Evolutionary conservation across 352 stramenopile species (phyloP), one percentile per base, ranked within the genome.

Genomic region (Stephanocyclus meneghinianus): DNA sequence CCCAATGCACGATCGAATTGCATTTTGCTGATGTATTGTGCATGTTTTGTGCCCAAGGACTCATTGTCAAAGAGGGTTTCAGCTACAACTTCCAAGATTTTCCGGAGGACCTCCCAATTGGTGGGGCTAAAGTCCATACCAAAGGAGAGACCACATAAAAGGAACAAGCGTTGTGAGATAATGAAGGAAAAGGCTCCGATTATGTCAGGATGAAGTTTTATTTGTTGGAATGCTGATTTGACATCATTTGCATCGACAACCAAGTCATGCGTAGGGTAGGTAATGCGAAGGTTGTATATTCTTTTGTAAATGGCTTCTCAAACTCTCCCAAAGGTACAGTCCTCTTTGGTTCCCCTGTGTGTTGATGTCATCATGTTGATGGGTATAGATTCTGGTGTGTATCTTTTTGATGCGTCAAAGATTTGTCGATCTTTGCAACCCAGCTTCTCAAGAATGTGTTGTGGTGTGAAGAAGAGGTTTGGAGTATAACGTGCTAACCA

Each of bases 301-400:
- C 65, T 21, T 15, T 16, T 67, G 9, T 77, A 45, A 8, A 78
- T 30, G 1, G 29, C 42, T n/a, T 53, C 6, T 15, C 59, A 13
- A 4, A 65, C 59, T 7, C 21, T 8, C 1, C 77, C 77, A 48
- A 77, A 84, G 1, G 26, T 44, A 56, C 57, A 76, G 10, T 51
- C 42, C 13, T 71, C 10, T 61, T 84, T 71, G 4, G 21, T 53
- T 9, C 61, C 65, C 16, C 44, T 0, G 13, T 51, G 2, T 5
- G 71, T 77, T 18, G 37, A 26, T 0, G 75, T 83, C 75, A 84
- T 84, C 18, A 67, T 69, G 47, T 84, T 84, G 13, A 84, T 18
- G 21, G 71, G 18, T 18, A 70, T 60, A 1, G 45, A 64, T 10
- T 32, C n/a, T 0, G 44, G 4, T 44, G n/a, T 26, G 30, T 70